phyloP scores from a whole-genome alignment of 306 rosid genomes.

The Malus asiatica region DNA sequence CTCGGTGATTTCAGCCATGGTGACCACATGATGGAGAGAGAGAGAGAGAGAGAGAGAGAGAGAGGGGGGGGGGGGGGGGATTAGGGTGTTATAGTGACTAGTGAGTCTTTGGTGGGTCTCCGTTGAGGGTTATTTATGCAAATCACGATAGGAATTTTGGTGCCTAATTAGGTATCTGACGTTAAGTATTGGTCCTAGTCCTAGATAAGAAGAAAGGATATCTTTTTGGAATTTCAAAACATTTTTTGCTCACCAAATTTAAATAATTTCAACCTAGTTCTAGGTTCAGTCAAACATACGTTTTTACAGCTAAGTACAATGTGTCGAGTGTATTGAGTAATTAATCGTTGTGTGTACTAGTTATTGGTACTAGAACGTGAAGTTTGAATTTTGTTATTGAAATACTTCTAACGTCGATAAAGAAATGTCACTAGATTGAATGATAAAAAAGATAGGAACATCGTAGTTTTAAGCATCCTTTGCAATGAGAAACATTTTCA shows the following conservation, averaged over 20 bases:
- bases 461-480: too few species aligned
- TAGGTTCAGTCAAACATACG: fast-evolving
- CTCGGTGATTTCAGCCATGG: constrained; percentile 57
- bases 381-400: too few species aligned
- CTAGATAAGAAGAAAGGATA: not conserved
- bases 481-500: too few species aligned
- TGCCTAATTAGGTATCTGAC: not conserved
- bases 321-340: not conserved
- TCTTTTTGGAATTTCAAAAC: not conserved
- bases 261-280: not conserved
- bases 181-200: not conserved
- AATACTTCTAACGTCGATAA: too few species aligned
- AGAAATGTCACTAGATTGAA: too few species aligned
- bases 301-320: not conserved
- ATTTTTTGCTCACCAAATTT: not conserved
- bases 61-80: not conserved
- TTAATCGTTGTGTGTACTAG: not conserved
- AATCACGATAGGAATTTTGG: not conserved
- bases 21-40: constrained; percentile 47
- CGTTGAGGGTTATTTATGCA: not conserved
- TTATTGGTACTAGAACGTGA: too few species aligned
- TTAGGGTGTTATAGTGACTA: not conserved
- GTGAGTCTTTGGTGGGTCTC: not conserved
- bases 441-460: not conserved
- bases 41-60: not conserved